Evolutionary conservation across 108 stramenopile genomes (phyloP).

Genomic region (Cyclotella sp.): DNA sequence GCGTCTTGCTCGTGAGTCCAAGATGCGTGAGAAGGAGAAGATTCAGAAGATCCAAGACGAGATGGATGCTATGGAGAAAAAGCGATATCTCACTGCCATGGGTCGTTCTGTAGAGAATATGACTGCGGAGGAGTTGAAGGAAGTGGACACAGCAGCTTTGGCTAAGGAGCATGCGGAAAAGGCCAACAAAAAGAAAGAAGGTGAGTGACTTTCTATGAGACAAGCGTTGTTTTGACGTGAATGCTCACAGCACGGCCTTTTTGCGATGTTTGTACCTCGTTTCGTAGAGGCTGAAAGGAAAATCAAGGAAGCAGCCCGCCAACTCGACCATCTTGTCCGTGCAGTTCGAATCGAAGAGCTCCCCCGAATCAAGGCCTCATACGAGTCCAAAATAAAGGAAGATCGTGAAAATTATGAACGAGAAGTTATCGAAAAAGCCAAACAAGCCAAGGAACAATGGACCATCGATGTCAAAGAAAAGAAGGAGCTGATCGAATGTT

Average conservation of each 20-base stretch:
- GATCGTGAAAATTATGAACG: conserved; percentile 78
- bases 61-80: conserved; percentile 86
- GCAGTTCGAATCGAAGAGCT: conserved; percentile 96
- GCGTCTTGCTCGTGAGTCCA: conserved; percentile 80
- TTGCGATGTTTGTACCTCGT: background rate
- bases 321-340: conserved; percentile 91
- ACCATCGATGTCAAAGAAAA: conserved; percentile 78
- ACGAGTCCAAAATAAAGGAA: conserved; percentile 72
- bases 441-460: conserved; percentile 77
- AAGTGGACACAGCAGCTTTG: conserved; percentile 73
- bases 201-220: background rate
- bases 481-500: conserved; percentile 51
- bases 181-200: conserved; percentile 89
- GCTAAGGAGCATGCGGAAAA: conserved; percentile 88
- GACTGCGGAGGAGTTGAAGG: conserved; percentile 78
- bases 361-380: conserved; percentile 80
- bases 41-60: conserved; percentile 89
- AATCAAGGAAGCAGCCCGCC: conserved; percentile 82
- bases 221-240: background rate
- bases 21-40: conserved; percentile 88
- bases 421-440: conserved; percentile 72
- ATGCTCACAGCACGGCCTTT: background rate
- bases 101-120: conserved; percentile 89
- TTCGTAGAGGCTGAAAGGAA: conserved; percentile 81
- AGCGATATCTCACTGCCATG: conserved; percentile 76